Conservation (phyloP, 306 rosid genomes). For the Vachellia collinsii region DNA sequence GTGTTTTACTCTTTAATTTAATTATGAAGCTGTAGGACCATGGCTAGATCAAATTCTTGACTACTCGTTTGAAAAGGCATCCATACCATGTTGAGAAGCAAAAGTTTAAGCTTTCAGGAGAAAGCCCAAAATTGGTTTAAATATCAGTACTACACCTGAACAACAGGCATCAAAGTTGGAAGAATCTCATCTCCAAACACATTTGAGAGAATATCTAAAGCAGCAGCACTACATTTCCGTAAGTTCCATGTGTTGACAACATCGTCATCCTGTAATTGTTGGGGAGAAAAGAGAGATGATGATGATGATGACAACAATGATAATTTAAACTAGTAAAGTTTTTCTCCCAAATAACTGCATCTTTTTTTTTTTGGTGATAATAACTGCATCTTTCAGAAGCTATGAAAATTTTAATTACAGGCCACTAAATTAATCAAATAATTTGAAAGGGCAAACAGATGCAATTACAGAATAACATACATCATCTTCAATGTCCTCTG, state of each 20-base stretch:
- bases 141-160: slow-evolving; percentile 64
- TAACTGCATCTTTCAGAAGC: slow-evolving; percentile 27
- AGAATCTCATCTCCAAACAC: slow-evolving; percentile 97
- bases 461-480: slow-evolving; percentile 52
- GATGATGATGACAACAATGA: background rate
- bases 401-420: slow-evolving; percentile 6
- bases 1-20: slow-evolving; percentile 1
- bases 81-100: slow-evolving; percentile 1
- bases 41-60: background rate
- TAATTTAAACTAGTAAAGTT: slow-evolving; percentile 21
- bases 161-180: slow-evolving; percentile 86
- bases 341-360: slow-evolving; percentile 21
- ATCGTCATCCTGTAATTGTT: slow-evolving; percentile 80
- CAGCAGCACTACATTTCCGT: slow-evolving; percentile 99
- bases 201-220: slow-evolving; percentile 85
- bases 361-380: too few relatives aligned
- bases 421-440: slow-evolving; percentile 38
- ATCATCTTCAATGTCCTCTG: slow-evolving; percentile 84
- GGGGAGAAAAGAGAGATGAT: background rate
- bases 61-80: background rate
- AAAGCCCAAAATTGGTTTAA: background rate
- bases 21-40: background rate
- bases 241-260: slow-evolving; percentile 94
- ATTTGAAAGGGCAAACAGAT: slow-evolving; percentile 37
- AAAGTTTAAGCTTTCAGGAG: background rate